These are phyloP conservation scores for Curvularia hawaiiensis DNA, from an alignment of 2,329 filamentous ascomycete species.

Conservation along the genomic window DNA sequence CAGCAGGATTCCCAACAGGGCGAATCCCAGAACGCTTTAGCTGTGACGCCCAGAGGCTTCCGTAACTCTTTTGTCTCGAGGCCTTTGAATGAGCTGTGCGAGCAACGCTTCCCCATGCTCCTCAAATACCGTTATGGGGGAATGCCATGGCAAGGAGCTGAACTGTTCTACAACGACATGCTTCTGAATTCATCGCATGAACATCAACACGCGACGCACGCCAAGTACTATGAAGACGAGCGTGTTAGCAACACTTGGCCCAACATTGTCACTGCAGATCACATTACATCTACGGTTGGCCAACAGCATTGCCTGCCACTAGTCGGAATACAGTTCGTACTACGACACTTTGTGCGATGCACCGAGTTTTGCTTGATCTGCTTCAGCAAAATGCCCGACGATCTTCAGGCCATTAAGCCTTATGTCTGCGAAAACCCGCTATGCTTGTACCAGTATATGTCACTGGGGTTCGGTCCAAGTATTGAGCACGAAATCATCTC, in stretches of 20 bases:
- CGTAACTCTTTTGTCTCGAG: constrained; percentile 71
- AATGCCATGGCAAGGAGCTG: constrained; percentile 72
- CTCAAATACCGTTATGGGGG: constrained; percentile 62
- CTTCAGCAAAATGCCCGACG: constrained; percentile 68
- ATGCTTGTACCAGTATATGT: constrained; percentile 88
- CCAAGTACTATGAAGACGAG: constrained; percentile 48
- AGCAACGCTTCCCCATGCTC: constrained; percentile 66
- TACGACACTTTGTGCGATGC: constrained; percentile 79
- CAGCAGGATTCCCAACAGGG: constrained; percentile 26
- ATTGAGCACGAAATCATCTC: constrained; percentile 83
- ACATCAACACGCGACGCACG: constrained; percentile 41
- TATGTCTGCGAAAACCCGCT: constrained; percentile 75
- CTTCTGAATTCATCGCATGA: constrained; percentile 43
- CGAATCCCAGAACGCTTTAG: constrained; percentile 23
- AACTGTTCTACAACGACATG: constrained; percentile 59
- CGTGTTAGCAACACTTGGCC: constrained; percentile 48
- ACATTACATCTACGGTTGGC: constrained; percentile 47
- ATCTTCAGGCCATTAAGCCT: constrained; percentile 74
- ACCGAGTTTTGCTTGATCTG: constrained; percentile 89
- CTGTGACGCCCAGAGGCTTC: constrained; percentile 45
- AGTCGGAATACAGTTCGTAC: constrained; percentile 72
- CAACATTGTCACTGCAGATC: constrained; percentile 56
- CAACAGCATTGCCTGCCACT: constrained; percentile 60
- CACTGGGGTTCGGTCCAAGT: constrained; percentile 81
- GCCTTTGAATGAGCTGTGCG: constrained; percentile 71